These are phyloP conservation scores for Cerioporus squamosus DNA, from an alignment of 1,284 basidiomycete genomes.

Conservation along the genomic window DNA sequence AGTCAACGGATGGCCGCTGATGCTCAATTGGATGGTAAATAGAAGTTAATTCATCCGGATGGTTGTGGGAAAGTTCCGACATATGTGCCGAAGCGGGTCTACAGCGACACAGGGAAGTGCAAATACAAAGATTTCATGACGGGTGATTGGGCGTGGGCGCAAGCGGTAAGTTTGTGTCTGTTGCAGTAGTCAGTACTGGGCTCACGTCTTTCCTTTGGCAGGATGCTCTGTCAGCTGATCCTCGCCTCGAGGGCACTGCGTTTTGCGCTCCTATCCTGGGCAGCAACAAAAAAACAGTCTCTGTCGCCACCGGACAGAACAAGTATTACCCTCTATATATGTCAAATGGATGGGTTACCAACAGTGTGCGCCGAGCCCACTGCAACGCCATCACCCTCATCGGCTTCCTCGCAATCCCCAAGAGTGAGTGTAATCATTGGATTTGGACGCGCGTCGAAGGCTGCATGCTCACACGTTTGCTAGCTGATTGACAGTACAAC, in stretches of 20 bases:
- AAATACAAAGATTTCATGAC: constrained; percentile 6
- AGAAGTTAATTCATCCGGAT: no score
- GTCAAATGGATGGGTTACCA: constrained; percentile 21
- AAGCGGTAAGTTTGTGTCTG: constrained; percentile 27
- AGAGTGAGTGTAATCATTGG: constrained; percentile 1
- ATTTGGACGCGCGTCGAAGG: background rate
- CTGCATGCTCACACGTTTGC: no score
- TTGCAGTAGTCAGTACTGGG: no score
- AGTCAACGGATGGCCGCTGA: no score
- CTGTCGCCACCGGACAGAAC: constrained; percentile 27
- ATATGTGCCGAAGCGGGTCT: constrained; percentile 15
- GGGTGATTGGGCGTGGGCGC: constrained; percentile 28
- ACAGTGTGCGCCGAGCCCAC: constrained; percentile 24
- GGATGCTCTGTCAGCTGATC: constrained; percentile 16
- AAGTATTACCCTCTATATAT: constrained; percentile 30
- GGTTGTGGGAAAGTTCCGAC: no score
- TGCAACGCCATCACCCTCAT: constrained; percentile 18
- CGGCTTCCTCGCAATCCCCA: constrained; percentile 25
- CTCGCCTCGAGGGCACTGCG: constrained; percentile 15
- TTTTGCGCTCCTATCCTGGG: constrained; percentile 23
- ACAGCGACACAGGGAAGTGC: constrained; percentile 1
- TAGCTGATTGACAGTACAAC: constrained; percentile 1
- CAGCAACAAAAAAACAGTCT: constrained; percentile 30
- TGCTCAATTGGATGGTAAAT: no score
- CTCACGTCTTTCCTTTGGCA: background rate